phyloP scores from a whole-genome alignment of 805 yeast species.

The Lachancea meyersii region DNA sequence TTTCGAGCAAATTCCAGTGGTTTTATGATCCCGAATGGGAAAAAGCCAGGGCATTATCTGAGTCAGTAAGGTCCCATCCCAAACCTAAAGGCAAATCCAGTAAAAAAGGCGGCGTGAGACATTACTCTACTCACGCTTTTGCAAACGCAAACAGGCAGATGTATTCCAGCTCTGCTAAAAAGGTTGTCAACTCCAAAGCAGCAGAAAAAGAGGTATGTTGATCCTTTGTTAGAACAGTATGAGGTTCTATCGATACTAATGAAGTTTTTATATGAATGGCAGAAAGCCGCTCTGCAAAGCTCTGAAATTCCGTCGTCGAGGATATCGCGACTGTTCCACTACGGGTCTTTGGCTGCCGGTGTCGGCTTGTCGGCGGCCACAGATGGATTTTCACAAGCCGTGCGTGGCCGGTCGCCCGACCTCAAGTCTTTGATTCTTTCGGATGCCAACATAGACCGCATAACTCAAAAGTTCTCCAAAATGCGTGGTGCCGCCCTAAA shows the following conservation, averaged over 20 bases:
- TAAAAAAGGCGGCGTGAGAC: not conserved
- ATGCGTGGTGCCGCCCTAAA: slow-evolving; percentile 99
- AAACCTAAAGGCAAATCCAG: slow-evolving; percentile 4
- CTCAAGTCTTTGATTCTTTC: slow-evolving; percentile 60
- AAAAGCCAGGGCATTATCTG: slow-evolving; percentile 23
- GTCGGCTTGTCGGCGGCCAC: slow-evolving; percentile 78
- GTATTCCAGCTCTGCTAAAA: not conserved
- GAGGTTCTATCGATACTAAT: not conserved
- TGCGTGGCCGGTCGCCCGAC: slow-evolving; percentile 45
- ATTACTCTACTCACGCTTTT: not conserved
- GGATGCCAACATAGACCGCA: slow-evolving; percentile 77
- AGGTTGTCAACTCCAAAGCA: not conserved
- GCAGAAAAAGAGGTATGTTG: slow-evolving; percentile 5
- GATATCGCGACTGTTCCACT: slow-evolving; percentile 84
- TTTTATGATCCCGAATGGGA: slow-evolving; percentile 32
- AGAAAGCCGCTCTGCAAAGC: slow-evolving; percentile 19
- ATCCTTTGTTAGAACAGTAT: not conserved
- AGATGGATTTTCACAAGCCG: slow-evolving; percentile 66
- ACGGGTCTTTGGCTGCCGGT: slow-evolving; percentile 87
- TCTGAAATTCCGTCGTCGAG: slow-evolving; percentile 82
- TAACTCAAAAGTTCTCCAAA: slow-evolving; percentile 80
- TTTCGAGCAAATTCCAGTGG: slow-evolving; percentile 22
- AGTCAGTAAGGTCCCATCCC: slow-evolving; percentile 4
- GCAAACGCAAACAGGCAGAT: slow-evolving; percentile 10
- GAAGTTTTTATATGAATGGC: not conserved